Percentiles rank a stretch among this genome's conserved stretches.
These are phyloP conservation scores for Psilocybe sp. DNA, from an alignment of 768 basidiomycete species.

Conservation along the genomic window DNA sequence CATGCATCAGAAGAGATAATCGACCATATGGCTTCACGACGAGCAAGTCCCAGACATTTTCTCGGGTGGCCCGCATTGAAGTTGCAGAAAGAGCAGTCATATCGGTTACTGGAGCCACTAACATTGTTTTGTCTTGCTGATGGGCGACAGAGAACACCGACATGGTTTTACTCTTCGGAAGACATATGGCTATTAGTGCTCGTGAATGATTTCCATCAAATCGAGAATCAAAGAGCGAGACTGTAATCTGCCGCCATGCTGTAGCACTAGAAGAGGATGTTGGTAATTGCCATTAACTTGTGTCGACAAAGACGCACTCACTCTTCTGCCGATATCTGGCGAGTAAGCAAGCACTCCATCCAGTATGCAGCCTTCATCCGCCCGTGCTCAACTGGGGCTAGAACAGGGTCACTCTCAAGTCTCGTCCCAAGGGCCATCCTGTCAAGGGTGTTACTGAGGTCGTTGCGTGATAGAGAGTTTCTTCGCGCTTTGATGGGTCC, in stretches of 20 bases:
- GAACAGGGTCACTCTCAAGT: conserved; percentile 37
- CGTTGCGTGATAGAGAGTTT: conserved; percentile 49
- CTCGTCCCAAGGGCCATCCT: conserved; percentile 62
- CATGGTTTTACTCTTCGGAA: conserved; percentile 43
- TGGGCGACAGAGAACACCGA: conserved; percentile 48
- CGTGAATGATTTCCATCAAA: conserved; percentile 54
- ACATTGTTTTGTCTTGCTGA: conserved; percentile 38
- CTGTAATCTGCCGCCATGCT: conserved; percentile 47
- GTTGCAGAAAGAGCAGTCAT: conserved; percentile 48
- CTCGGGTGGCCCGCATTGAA: conserved; percentile 62
- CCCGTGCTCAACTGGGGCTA: conserved; percentile 50
- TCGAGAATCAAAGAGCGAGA: conserved; percentile 62
- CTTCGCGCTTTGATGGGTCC: conserved; percentile 31
- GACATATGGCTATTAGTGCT: conserved; percentile 53
- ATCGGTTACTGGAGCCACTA: conserved; percentile 34
- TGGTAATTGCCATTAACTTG: background rate
- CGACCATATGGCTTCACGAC: conserved; percentile 54
- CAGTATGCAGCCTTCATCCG: conserved; percentile 73
- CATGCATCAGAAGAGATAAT: conserved; percentile 63
- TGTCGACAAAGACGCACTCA: conserved; percentile 31
- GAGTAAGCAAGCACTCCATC: conserved; percentile 59
- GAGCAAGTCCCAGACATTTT: conserved; percentile 65
- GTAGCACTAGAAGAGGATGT: conserved; percentile 29
- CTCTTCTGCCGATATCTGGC: conserved; percentile 47
- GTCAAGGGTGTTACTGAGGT: conserved; percentile 60